These are phyloP conservation scores for Santalum album DNA, from an alignment of 164 flowering plant species.

Conservation along the genomic window DNA sequence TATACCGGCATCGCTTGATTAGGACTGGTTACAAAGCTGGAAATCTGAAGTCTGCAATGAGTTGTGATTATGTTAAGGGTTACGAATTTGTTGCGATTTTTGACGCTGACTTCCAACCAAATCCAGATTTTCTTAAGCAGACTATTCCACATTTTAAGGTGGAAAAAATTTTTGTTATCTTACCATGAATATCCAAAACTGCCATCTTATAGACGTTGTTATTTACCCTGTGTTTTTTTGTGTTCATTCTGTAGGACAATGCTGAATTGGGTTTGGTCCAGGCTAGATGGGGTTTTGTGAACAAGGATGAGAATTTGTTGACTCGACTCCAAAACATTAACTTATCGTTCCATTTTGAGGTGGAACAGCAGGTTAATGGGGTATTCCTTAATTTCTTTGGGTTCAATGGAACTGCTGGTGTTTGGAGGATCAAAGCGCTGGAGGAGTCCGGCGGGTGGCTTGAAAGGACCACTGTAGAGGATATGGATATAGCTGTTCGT, in stretches of 20 bases:
- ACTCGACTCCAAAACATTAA: conserved; percentile 81
- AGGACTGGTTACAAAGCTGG: conserved; percentile 77
- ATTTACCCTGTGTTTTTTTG: conserved; percentile 1
- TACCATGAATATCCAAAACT: not conserved
- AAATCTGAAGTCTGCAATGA: conserved; percentile 70
- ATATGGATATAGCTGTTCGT: conserved; percentile 80
- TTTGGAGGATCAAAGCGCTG: conserved; percentile 73
- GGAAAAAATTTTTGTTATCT: conserved; percentile 1
- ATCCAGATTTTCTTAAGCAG: conserved; percentile 51
- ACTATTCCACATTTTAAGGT: conserved; percentile 71
- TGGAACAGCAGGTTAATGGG: conserved; percentile 83
- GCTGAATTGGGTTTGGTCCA: conserved; percentile 71
- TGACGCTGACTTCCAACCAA: conserved; percentile 78
- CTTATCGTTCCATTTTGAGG: conserved; percentile 75
- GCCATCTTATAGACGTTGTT: not conserved
- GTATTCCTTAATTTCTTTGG: conserved; percentile 73
- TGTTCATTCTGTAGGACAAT: conserved; percentile 40
- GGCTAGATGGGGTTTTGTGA: conserved; percentile 75
- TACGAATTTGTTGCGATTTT: conserved; percentile 75
- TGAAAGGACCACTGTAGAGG: conserved; percentile 80
- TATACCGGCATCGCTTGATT: conserved; percentile 62
- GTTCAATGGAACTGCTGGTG: conserved; percentile 81
- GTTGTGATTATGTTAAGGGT: conserved; percentile 50
- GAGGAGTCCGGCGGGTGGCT: conserved; percentile 91
- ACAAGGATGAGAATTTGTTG: conserved; percentile 74